Percentiles rank a stretch among this genome's conserved stretches.
Conservation (phyloP, 441 rosid genomes). For the Monsonia emarginata region DNA sequence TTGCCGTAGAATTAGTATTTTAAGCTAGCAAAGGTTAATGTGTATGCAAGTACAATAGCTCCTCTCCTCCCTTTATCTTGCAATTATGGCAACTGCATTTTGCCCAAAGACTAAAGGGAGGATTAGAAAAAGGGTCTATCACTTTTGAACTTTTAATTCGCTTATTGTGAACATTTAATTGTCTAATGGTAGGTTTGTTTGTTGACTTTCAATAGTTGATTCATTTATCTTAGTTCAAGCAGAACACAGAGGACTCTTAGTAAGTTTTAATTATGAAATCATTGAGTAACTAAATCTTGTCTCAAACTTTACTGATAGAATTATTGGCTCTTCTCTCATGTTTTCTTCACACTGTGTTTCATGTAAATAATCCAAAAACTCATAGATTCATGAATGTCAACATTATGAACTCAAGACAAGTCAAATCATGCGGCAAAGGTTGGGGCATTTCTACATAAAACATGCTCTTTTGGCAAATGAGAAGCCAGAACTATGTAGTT, state of each 20-base stretch:
- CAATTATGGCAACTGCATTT: neutral
- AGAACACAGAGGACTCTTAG: neutral
- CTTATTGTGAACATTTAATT: neutral
- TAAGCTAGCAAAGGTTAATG: slow-evolving; percentile 16
- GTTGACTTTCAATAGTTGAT: neutral
- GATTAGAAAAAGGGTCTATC: slow-evolving; percentile 1
- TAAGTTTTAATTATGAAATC: neutral
- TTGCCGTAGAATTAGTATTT: slow-evolving; percentile 20
- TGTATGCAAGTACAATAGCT: slow-evolving; percentile 17
- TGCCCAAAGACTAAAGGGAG: neutral
- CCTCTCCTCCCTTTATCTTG: slow-evolving; percentile 12
- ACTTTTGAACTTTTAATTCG: neutral
- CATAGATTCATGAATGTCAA: neutral
- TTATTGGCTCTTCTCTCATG: neutral
- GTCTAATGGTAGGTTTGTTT: neutral
- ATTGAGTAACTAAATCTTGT: neutral
- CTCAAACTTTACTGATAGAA: neutral
- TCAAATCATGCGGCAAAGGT: slow-evolving; percentile 27
- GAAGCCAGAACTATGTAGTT: slow-evolving; percentile 21
- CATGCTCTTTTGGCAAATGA: slow-evolving; percentile 18
- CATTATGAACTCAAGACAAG: slow-evolving; percentile 10
- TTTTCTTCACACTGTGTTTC: neutral
- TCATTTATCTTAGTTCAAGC: neutral
- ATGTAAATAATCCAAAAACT: neutral
- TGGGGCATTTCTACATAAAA: slow-evolving; percentile 29